Evolutionary conservation across 495 filamentous ascomycete genomes (phyloP).

Genomic region (Aspergillus saccharolyticus): DNA sequence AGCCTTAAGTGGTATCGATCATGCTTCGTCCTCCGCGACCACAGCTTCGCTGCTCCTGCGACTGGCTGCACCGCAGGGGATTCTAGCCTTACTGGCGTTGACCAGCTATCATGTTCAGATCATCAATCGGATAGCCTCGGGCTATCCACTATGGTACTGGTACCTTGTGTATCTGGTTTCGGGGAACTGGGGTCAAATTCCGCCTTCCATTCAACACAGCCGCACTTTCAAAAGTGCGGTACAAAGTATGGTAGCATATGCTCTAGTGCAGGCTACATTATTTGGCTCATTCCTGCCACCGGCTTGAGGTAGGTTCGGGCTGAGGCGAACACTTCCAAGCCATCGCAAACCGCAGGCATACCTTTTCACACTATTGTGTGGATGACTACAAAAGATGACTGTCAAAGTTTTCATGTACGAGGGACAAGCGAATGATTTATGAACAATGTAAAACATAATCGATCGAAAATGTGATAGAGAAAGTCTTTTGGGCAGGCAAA

Average conservation of each 20-base stretch:
- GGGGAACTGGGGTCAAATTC: constrained; percentile 12
- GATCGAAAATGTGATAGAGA: neutral
- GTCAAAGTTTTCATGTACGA: neutral
- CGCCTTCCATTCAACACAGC: constrained; percentile 17
- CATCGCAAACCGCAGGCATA: neutral
- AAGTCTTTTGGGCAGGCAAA: neutral
- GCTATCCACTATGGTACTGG: constrained; percentile 87
- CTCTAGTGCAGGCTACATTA: constrained; percentile 69
- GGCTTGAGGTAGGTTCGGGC: constrained; percentile 43
- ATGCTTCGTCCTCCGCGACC: constrained; percentile 26
- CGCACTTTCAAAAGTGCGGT: constrained; percentile 34
- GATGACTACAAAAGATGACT: neutral
- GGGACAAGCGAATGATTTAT: neutral
- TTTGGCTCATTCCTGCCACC: constrained; percentile 94
- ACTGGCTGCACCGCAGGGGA: constrained; percentile 62
- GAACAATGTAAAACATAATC: neutral
- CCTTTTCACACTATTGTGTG: neutral
- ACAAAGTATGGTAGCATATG: constrained; percentile 74
- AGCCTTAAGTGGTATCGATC: constrained; percentile 11
- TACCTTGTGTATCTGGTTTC: constrained; percentile 53
- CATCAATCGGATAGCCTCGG: constrained; percentile 81
- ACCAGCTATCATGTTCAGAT: constrained; percentile 90
- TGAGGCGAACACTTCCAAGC: neutral
- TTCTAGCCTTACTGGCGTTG: constrained; percentile 63
- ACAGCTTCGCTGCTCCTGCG: constrained; percentile 46